A percentile compares a stretch with the other conserved stretches of the same genome.
phyloP scores from a whole-genome alignment of 1,284 basidiomycete species.

The Cutaneotrichosporon mucoides region DNA sequence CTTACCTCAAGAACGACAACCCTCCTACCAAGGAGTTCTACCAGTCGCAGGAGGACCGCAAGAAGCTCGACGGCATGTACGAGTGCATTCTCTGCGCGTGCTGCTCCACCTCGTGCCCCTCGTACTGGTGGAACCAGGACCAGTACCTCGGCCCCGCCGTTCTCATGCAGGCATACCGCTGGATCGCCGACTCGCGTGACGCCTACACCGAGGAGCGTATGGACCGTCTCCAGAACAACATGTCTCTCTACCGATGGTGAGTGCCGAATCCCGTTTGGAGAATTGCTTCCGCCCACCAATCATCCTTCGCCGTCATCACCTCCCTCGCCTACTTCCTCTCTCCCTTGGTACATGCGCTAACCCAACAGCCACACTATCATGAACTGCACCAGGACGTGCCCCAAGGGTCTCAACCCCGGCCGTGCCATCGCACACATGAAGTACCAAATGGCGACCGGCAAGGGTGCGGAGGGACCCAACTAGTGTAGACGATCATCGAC shows the following conservation, averaged over 20 bases:
- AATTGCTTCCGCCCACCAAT: too few species aligned
- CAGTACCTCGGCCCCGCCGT: slow-evolving; percentile 96
- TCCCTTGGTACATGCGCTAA: too few species aligned
- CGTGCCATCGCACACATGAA: slow-evolving; percentile 81
- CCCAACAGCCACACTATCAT: slow-evolving; percentile 77
- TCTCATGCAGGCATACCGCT: slow-evolving; percentile 90
- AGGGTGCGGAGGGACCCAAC: neutral
- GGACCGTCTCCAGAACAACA: slow-evolving; percentile 89
- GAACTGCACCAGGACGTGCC: slow-evolving; percentile 86
- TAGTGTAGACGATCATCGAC: too few species aligned
- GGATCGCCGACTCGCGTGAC: slow-evolving; percentile 97
- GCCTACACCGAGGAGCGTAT: slow-evolving; percentile 73
- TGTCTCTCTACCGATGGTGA: slow-evolving; percentile 55
- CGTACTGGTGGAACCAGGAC: slow-evolving; percentile 99
- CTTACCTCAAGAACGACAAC: slow-evolving; percentile 88
- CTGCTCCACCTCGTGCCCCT: slow-evolving; percentile 92
- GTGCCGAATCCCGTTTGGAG: neutral
- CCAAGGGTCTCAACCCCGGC: slow-evolving; percentile 89
- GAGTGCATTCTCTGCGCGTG: slow-evolving; percentile 75
- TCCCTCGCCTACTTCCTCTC: too few species aligned
- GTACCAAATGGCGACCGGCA: slow-evolving; percentile 73
- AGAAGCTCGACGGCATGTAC: slow-evolving; percentile 96
- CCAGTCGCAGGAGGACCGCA: slow-evolving; percentile 85
- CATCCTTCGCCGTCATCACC: too few species aligned
- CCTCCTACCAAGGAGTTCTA: slow-evolving; percentile 73